phyloP scores from a whole-genome alignment of 352 stramenopile species.

The Globisporangium cystogenes region DNA sequence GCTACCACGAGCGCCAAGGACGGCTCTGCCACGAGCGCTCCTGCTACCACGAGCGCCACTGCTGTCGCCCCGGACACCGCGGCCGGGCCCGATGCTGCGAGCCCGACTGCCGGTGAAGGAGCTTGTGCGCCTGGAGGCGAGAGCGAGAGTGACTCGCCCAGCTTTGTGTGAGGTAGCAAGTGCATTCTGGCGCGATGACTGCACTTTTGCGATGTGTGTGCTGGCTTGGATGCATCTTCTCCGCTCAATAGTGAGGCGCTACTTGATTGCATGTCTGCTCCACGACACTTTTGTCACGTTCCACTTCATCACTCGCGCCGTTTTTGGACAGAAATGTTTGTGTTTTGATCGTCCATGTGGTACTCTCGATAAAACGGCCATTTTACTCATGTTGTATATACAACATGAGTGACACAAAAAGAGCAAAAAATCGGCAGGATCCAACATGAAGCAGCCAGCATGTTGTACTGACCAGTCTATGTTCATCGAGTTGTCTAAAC shows the following conservation, averaged over 20 bases:
- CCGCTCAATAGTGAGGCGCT: background rate
- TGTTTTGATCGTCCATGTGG: background rate
- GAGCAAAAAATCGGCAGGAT: background rate
- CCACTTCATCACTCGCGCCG: background rate
- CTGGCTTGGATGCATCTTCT: background rate
- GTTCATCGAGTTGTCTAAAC: no score
- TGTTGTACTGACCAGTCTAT: background rate
- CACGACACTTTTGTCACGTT: background rate
- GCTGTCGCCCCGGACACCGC: no score
- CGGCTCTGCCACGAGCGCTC: no score
- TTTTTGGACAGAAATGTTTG: background rate
- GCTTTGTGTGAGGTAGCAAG: background rate
- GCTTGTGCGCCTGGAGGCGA: background rate
- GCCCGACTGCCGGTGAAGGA: background rate
- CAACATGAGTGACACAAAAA: background rate
- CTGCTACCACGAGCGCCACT: no score
- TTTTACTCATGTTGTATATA: background rate
- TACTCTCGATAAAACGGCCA: background rate
- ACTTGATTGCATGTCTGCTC: background rate
- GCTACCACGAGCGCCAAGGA: no score
- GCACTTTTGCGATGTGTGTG: background rate
- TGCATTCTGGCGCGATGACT: background rate
- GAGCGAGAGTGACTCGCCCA: background rate
- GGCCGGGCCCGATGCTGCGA: no score
- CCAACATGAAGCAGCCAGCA: background rate